These are phyloP conservation scores for Saccharomycodes ludwigii DNA, from an alignment of 805 yeast species.

Conservation along the genomic window DNA sequence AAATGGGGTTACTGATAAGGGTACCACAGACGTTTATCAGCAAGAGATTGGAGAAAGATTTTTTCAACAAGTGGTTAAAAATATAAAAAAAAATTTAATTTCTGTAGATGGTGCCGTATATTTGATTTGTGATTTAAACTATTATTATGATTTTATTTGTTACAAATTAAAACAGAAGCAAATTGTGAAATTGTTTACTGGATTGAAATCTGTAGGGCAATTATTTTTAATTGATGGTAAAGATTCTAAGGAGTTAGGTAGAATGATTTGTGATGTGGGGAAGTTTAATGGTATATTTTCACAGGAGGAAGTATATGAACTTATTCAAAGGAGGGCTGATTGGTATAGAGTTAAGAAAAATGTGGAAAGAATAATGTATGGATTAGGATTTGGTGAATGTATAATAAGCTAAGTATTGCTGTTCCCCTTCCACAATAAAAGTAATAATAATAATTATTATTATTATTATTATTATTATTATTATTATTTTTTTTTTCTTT, in stretches of 20 bases:
- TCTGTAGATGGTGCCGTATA: constrained; percentile 75
- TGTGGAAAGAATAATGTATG: constrained; percentile 93
- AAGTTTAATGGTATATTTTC: constrained; percentile 81
- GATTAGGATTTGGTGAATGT: constrained; percentile 75
- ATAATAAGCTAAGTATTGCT: constrained; percentile 30
- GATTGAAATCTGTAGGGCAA: constrained; percentile 77
- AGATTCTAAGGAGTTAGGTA: constrained; percentile 77
- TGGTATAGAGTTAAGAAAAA: constrained; percentile 67
- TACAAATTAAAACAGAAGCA: constrained; percentile 47
- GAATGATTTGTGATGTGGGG: constrained; percentile 67
- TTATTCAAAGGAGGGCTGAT: constrained; percentile 77
- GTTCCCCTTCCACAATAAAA: not conserved
- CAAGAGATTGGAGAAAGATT: constrained; percentile 89
- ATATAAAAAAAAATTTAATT: constrained; percentile 58
- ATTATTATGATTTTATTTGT: constrained; percentile 61
- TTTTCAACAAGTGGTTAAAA: constrained; percentile 62
- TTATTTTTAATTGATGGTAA: constrained; percentile 51
- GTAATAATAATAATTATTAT: not conserved
- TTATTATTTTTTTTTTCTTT: not conserved
- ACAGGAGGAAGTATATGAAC: constrained; percentile 90
- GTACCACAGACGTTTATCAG: constrained; percentile 82
- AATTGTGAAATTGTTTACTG: constrained; percentile 62
- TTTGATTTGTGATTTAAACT: constrained; percentile 71
- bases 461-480: not conserved
- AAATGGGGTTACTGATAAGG: constrained; percentile 73